A percentile compares a stretch with the other conserved stretches of the same genome.
Conservation (phyloP, 371 early-diverging fungal species). For the Syncephalis plumigaleata region DNA sequence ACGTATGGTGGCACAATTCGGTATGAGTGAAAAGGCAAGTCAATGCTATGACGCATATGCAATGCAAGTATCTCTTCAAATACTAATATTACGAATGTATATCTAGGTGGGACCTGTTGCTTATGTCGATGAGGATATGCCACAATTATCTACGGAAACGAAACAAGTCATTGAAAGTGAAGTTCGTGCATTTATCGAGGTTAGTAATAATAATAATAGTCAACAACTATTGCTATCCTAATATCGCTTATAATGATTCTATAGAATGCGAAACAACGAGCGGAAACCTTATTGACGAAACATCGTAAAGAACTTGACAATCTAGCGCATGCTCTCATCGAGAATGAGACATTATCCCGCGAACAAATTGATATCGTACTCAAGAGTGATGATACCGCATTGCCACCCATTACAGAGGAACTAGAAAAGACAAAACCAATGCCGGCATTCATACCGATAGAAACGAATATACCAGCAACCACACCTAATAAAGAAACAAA, state of each 20-base stretch:
- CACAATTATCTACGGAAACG: slow-evolving; percentile 46
- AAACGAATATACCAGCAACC: too few relatives aligned
- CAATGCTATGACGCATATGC: neutral
- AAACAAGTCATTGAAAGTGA: slow-evolving; percentile 72
- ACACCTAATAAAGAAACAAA: too few relatives aligned
- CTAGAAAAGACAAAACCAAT: too few relatives aligned
- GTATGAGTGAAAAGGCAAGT: slow-evolving; percentile 89
- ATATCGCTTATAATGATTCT: slow-evolving; percentile 1
- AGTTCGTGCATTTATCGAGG: slow-evolving; percentile 52
- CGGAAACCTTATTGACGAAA: slow-evolving; percentile 40
- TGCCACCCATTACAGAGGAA: too few relatives aligned
- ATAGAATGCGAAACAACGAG: slow-evolving; percentile 39
- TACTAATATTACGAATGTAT: slow-evolving; percentile 59
- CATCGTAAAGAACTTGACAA: slow-evolving; percentile 75
- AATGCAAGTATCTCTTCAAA: slow-evolving; percentile 25
- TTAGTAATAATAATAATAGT: slow-evolving; percentile 6
- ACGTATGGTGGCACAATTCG: slow-evolving; percentile 80
- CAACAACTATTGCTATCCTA: neutral
- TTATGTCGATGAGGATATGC: slow-evolving; percentile 45
- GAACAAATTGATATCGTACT: slow-evolving; percentile 72
- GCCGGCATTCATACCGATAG: too few relatives aligned
- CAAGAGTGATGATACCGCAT: slow-evolving; percentile 20
- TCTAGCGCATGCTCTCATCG: slow-evolving; percentile 82
- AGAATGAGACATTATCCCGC: slow-evolving; percentile 78
- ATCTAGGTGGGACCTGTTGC: slow-evolving; percentile 18